Conservation (phyloP, 306 rosid genomes). For the Rosa persica region DNA sequence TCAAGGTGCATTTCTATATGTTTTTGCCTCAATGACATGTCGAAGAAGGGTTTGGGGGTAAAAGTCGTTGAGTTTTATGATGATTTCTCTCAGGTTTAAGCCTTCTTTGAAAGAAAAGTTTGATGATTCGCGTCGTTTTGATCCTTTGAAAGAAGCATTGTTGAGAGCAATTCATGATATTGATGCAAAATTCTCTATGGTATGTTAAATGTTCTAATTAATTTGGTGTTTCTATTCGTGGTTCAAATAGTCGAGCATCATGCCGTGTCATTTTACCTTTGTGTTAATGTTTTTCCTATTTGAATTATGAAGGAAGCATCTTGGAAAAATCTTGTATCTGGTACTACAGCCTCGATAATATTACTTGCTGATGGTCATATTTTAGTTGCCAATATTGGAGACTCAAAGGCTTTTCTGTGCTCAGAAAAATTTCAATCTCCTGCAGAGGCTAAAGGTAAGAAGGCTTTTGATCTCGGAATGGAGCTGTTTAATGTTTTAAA, state of each 20-base stretch:
- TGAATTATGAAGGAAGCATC: slow-evolving; percentile 71
- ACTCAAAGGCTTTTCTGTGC: slow-evolving; percentile 89
- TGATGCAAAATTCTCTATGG: slow-evolving; percentile 83
- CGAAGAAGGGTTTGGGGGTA: background rate
- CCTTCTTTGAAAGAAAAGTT: slow-evolving; percentile 46
- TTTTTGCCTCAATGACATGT: background rate
- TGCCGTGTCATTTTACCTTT: slow-evolving; percentile 17
- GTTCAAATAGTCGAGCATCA: slow-evolving; percentile 13
- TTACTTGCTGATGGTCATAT: slow-evolving; percentile 78
- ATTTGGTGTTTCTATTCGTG: slow-evolving; percentile 22
- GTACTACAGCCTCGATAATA: slow-evolving; percentile 76
- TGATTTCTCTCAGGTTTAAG: slow-evolving; percentile 64
- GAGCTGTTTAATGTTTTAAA: background rate
- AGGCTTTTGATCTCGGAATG: slow-evolving; percentile 17
- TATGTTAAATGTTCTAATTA: slow-evolving; percentile 22
- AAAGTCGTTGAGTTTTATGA: slow-evolving; percentile 1
- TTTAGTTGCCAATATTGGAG: slow-evolving; percentile 93
- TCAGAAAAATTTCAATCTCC: slow-evolving; percentile 72
- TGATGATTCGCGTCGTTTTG: slow-evolving; percentile 73
- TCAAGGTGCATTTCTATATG: slow-evolving; percentile 48
- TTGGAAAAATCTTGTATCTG: slow-evolving; percentile 55
- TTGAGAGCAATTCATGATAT: slow-evolving; percentile 80
- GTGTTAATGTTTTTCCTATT: slow-evolving; percentile 37
- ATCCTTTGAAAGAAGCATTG: slow-evolving; percentile 86
- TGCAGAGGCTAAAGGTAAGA: slow-evolving; percentile 87